Evolutionary conservation across 192 early-diverging fungal genomes (phyloP).

Genomic region (Backusella mclennaniae): DNA sequence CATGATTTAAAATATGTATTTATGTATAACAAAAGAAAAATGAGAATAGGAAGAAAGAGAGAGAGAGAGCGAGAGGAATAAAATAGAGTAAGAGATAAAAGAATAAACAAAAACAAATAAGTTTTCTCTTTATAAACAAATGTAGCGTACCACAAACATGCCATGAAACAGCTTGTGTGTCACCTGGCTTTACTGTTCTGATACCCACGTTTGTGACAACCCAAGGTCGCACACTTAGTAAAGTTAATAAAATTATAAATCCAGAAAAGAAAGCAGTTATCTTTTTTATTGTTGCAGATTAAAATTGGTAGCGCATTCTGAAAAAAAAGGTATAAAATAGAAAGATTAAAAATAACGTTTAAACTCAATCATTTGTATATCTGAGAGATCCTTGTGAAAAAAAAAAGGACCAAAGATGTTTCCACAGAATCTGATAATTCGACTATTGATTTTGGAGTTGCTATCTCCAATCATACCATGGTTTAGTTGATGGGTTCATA

Average conservation of each 20-base stretch:
- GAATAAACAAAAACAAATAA: constrained; percentile 7
- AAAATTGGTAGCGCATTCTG: not conserved
- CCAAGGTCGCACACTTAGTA: not conserved
- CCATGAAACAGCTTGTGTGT: constrained; percentile 4
- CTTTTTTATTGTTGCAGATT: not conserved
- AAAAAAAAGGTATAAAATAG: not conserved
- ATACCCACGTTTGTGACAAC: constrained; percentile 6
- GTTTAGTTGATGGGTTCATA: not conserved
- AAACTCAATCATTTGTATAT: not conserved
- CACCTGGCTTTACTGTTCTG: not conserved
- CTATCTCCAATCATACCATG: not conserved
- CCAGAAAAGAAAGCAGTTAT: not conserved
- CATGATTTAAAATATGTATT: constrained; percentile 3
- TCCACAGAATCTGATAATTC: constrained; percentile 10
- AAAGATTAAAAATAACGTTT: constrained; percentile 3
- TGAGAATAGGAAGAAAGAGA: not conserved
- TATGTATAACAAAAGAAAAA: not conserved
- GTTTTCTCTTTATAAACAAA: not conserved
- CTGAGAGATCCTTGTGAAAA: not conserved
- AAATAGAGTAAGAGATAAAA: not conserved
- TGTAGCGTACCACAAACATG: constrained; percentile 3
- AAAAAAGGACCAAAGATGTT: not conserved
- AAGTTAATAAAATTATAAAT: not conserved
- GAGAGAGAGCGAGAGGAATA: not conserved
- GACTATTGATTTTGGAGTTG: not conserved